phyloP scores from a whole-genome alignment of 352 stramenopile species.

The Pythium dissotocum region DNA sequence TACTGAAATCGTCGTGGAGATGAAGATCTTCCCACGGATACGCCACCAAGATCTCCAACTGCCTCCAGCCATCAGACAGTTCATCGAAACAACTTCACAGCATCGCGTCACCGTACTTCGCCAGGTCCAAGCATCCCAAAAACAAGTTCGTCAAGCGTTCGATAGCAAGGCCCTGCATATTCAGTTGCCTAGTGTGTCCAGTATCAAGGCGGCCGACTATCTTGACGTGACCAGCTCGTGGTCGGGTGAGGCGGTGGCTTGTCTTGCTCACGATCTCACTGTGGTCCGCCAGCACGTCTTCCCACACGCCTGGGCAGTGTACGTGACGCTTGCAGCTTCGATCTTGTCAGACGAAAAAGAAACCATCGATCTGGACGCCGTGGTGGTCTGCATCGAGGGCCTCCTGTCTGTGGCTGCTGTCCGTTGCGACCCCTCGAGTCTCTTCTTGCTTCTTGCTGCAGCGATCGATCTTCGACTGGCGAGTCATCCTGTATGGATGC shows the following conservation, averaged over 20 bases:
- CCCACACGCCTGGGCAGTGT: slow-evolving; percentile 1
- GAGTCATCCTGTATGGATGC: slow-evolving; percentile 24
- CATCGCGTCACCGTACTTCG: background rate
- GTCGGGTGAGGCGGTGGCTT: background rate
- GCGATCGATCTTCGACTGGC: slow-evolving; percentile 27
- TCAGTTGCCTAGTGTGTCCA: background rate
- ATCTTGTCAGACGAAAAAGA: background rate
- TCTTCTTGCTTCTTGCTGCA: slow-evolving; percentile 28
- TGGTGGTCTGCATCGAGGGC: slow-evolving; percentile 1
- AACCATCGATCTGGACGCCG: background rate
- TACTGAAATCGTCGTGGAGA: slow-evolving; percentile 27
- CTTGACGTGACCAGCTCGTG: background rate
- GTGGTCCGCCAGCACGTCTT: slow-evolving; percentile 9
- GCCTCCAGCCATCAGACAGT: background rate
- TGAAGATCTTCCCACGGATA: slow-evolving; percentile 34
- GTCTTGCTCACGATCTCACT: slow-evolving; percentile 1
- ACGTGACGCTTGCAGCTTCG: background rate
- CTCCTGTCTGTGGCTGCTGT: slow-evolving; percentile 35
- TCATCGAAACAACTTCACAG: background rate
- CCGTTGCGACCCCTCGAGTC: slow-evolving; percentile 31
- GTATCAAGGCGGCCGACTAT: background rate
- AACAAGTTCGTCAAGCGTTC: background rate
- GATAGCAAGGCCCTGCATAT: slow-evolving; percentile 1
- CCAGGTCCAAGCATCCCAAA: slow-evolving; percentile 4
- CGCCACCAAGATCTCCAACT: slow-evolving; percentile 32